Evolutionary conservation across 257 asterid genomes (phyloP).

Genomic region (Jacaranda copaia): DNA sequence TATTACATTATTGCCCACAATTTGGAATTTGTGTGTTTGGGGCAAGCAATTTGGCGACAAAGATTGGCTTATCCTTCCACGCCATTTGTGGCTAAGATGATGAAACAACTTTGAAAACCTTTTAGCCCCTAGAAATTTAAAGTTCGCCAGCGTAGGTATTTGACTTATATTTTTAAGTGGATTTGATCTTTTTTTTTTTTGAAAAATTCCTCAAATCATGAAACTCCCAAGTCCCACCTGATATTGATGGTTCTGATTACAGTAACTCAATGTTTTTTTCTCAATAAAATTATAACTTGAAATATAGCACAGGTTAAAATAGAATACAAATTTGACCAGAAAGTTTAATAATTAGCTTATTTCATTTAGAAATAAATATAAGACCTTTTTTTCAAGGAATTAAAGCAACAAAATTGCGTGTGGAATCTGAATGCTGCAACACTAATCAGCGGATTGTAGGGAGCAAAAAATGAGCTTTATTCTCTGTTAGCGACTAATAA

Average conservation of each 20-base stretch:
- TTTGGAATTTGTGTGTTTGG: constrained; percentile 3
- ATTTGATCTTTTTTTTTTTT: constrained; percentile 33
- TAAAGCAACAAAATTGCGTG: neutral
- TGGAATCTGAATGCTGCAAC: neutral
- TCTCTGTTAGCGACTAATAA: neutral
- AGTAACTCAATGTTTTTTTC: no score
- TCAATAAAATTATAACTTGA: no score
- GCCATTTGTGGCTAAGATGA: constrained; percentile 36
- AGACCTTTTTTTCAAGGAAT: neutral
- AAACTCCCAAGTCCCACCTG: neutral
- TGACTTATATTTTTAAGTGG: constrained; percentile 13
- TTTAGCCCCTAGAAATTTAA: neutral
- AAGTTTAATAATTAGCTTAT: neutral
- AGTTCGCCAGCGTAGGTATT: neutral
- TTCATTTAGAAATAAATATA: neutral
- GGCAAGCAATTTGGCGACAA: constrained; percentile 29
- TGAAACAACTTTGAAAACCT: constrained; percentile 16
- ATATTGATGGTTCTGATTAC: neutral
- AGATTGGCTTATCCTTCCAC: constrained; percentile 40
- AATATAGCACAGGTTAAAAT: no score
- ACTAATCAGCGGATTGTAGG: neutral
- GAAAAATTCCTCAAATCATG: neutral
- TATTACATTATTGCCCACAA: constrained; percentile 24
- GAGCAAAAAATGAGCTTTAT: neutral
- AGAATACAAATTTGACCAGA: no score